Base-by-base conservation (phyloP, 2,329 filamentous ascomycete species). In the Cordyceps cateniannulata region DNA sequence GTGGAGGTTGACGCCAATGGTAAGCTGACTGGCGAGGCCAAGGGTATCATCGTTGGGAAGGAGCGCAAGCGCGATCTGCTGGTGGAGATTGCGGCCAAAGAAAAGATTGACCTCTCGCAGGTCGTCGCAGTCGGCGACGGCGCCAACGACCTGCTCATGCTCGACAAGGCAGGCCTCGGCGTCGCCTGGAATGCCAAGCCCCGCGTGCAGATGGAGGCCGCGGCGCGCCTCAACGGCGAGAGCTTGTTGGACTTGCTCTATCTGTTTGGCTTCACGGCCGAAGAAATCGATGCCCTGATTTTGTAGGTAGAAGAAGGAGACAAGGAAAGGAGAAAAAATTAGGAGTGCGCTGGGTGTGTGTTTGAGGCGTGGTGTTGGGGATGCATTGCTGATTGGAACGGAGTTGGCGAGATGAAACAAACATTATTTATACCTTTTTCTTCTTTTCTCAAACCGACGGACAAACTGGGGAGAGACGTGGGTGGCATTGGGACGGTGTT, bases 141-240 rank as follows among this genome's bases (percentile, higher is more conserved):
- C 7, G 90, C 90, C 42, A 95, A 95, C 69, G 90, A 95, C 70
- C 72, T 95, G 65, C 77, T 88, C 62, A 95, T 95, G 90, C 85
- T 95, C 80, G 81, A 79, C 9, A 82, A 83, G 52, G 90, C 90
- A 0, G 89, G 89, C 0, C 74, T 93, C 42, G 91, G 90, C 22
- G 86, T 95, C 3, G 90, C 90, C 2, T 93, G 91, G 81, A 90
- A 93, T 69, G 91, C 90, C 10, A 95, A 95, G 78, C 89, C 90
- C 2, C 81, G 85, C 62, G 90, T 95, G 60, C 91, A 95, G 76
- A 84, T 87, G 77, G 85, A 89, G 71, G 90, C 90, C 2, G 85
- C 86, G 29, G 85, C 86, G 16, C 80, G 88, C 47, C 73, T 95
- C 63, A 95, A 95, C 69, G 83, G 85, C 24, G 80, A 84, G 63